Evolutionary conservation across 1,139 yeast species (phyloP), one percentile per base, ranked within the genome.

Genomic region (Candida sp.): DNA sequence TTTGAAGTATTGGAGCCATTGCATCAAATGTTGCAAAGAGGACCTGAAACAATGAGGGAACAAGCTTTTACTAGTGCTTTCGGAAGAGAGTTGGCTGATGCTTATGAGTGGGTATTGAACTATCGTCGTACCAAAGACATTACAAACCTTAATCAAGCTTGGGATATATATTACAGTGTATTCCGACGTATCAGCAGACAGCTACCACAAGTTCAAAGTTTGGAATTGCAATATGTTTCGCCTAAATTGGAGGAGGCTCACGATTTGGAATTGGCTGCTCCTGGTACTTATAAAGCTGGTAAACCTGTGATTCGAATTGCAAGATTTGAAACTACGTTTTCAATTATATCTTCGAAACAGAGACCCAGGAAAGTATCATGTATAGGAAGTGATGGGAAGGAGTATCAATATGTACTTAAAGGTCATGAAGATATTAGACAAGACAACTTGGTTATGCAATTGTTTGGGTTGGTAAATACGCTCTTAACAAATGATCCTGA

Each of bases 401-500:
- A 84, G 34, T 89, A 95, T 58, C 85, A 79, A 53, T 95, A 82
- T 64, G 67, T 73, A 1, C 72, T 95, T 57, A 95, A 95, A 67
- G 99, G 98, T 1, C 99, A 95, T 60, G 99, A 95, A 66, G 99
- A 95, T 74, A 89, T 93, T 46, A 81, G 99, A 57, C 99, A 95
- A 63, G 99, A 95, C 68, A 89, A 90, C 58, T 75, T 95, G 61
- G 99, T 93, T 27, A 95, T 95, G 99, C 99, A 95, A 63, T 72
- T 95, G 55, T 93, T 95, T 65, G 98, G 98, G 1, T 73, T 95
- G 58, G 98, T 93, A 3, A 95, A 95, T 57, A 91, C 98, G 0
- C 71, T 95, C 43, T 75, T 95, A 53, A 79, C 86, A 2, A 88
- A 88, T 56, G 98, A 95, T 63, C 85, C 97, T 0, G 99, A 93